Evolutionary conservation across 352 stramenopile species (phyloP), one percentile per base, ranked within the genome.

Genomic region (Blastocystis sp.): DNA sequence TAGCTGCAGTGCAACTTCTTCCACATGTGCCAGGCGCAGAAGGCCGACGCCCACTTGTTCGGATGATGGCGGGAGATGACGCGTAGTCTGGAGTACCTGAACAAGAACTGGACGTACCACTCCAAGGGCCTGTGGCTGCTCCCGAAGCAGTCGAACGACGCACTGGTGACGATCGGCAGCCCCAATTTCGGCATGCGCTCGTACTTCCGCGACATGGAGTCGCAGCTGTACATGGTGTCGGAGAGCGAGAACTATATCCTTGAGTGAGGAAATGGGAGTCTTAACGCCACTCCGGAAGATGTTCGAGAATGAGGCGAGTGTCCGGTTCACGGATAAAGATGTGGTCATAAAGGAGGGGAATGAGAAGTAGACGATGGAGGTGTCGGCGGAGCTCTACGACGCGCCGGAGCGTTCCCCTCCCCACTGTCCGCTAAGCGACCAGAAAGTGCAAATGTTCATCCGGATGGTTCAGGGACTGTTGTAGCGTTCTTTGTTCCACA

Each of bases 211-310:
- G 76, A 87, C 34, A 76, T 87, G 60, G 76, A 87, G 63, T 76
- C 76, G 6, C 76, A 87, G 48, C 48, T 87, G 6, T 87, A 87
- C 48, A 87, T 87, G 76, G 24, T 87, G 6, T 87, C 76, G 34
- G 76, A 87, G 63, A 87, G 63, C 60, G 19, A 59, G 40, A 59
- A 78, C 11, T 87, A 87, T 87, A 87, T 87, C 76, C 52, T 87
- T 87, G 43, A 38, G 43, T 43, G 17, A n/a, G 28, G n/a, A 6
- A 11, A 38, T 43, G 52, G 2, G 24, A 52, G 43, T 21, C 43
- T 79, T 79, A 60, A 79, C 69, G 11, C 69, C 60, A n/a, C 69
- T 79, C 52, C 43, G 69, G 14, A 17, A 42, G 17, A 43, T 62
- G 6, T 79, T 79, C 34, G 28, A 79, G 48, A 60, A 79, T 17